Base-by-base conservation (phyloP, 805 yeast species). In the Yamadazyma akitaensis region DNA sequence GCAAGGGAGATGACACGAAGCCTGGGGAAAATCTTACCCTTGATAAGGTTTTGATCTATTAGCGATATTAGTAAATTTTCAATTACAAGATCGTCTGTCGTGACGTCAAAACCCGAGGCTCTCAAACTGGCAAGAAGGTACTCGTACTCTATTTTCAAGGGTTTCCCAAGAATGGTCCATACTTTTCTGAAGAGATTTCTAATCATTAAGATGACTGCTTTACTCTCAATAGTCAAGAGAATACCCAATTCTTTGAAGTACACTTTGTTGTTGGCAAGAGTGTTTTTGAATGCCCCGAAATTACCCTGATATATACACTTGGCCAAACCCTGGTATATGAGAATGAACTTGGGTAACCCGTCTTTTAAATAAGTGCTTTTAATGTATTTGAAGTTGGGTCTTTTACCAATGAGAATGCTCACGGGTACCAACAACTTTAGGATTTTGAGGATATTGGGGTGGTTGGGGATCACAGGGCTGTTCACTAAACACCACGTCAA, bases 41-140 rank as follows among this genome's bases (percentile, higher is more conserved):
- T 77, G 31, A 82, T 53, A 14, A 80, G 57, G 46, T 76, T 78
- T 47, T 77, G 78, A 50, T 79, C 84, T 35, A 79, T 73, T n/a
- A 82, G 54, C 2, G 78, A 62, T 12, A 77, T 65, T 39, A 80
- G 59, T 7, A 81, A 53, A 43, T 78, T 80, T 49, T 81, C 85
- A 10, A 74, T 68, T 33, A 74, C 63, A 12, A 55, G 41, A 48
- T 77, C 80, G 36, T 70, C 50, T 2, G 38, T 17, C 11, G 17
- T 33, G 40, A 34, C 42, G 26, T 48, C 30, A 25, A 47, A 47
- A 5, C 48, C 44, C 37, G 45, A 53, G 33, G 21, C 12, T 25
- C 33, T 37, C 16, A 70, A 51, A 2, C 62, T 68, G 1, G 44
- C 33, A 13, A 30, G 39, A 7, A 69, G 47, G 11, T 46, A 33